Evolutionary conservation across 257 asterid species (phyloP).

Genomic region (Solanum etuberosum): DNA sequence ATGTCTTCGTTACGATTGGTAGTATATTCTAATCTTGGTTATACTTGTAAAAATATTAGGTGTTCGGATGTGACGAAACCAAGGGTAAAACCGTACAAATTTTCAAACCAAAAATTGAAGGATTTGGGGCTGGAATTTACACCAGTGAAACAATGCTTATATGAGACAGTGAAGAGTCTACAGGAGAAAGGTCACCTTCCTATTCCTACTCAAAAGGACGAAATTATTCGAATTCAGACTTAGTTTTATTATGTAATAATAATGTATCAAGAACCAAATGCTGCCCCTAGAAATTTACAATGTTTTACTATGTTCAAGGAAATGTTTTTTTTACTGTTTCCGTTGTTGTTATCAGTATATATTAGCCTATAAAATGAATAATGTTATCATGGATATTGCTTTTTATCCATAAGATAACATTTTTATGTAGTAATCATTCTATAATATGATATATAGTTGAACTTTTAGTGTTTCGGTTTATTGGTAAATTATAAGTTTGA

Average conservation of each 20-base stretch:
- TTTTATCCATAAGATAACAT: neutral
- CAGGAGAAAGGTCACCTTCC: slow-evolving; percentile 81
- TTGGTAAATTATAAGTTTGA: neutral
- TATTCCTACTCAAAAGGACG: slow-evolving; percentile 39
- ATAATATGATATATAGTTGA: neutral
- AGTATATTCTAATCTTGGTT: neutral
- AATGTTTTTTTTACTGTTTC: neutral
- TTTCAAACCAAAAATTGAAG: slow-evolving; percentile 75
- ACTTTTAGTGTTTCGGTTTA: neutral
- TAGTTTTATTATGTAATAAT: neutral
- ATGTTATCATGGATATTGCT: neutral
- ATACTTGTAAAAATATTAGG: slow-evolving; percentile 24
- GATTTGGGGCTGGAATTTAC: slow-evolving; percentile 79
- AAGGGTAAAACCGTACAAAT: slow-evolving; percentile 64
- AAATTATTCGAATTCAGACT: slow-evolving; percentile 28
- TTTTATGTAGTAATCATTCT: neutral
- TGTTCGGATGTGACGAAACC: slow-evolving; percentile 79
- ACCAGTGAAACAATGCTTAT: slow-evolving; percentile 61
- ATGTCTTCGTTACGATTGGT: neutral
- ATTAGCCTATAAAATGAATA: neutral
- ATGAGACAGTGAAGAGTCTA: slow-evolving; percentile 75
- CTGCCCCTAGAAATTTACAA: neutral
- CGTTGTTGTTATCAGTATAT: neutral
- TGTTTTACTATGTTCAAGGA: neutral
- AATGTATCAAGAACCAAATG: neutral